Percentiles rank a stretch among this genome's conserved stretches.
phyloP scores from a whole-genome alignment of 139 green algal genomes.

The Chlamydomonas sp. region DNA sequence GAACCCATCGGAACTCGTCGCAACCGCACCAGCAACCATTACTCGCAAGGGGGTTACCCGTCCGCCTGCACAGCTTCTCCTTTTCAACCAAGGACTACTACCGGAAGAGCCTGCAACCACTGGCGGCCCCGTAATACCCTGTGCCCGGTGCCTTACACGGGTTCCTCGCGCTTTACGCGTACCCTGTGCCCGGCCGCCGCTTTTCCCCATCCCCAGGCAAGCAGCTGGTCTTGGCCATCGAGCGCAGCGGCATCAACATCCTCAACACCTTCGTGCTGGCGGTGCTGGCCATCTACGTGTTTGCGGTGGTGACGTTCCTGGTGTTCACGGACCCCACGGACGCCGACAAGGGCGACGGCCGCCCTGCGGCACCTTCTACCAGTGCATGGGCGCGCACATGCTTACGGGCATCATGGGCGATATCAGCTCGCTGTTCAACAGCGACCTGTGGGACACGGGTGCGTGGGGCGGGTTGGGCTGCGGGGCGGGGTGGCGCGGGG shows the following conservation, averaged over 20 bases:
- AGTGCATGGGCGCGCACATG: slow-evolving; percentile 52
- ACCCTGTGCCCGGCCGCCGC: not conserved
- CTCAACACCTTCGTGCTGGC: slow-evolving; percentile 48
- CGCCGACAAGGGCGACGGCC: slow-evolving; percentile 21
- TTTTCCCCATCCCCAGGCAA: not conserved
- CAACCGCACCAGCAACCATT: too few relatives aligned
- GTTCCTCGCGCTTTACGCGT: too few relatives aligned
- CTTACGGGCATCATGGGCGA: slow-evolving; percentile 47
- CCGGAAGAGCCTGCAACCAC: too few relatives aligned
- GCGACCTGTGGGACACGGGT: slow-evolving; percentile 35
- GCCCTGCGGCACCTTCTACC: slow-evolving; percentile 55
- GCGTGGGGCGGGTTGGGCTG: not conserved
- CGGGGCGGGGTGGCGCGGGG: not conserved
- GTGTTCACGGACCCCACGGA: slow-evolving; percentile 33
- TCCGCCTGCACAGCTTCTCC: too few relatives aligned
- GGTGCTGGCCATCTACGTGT: slow-evolving; percentile 47
- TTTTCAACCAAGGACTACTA: too few relatives aligned
- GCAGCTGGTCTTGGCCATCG: slow-evolving; percentile 44
- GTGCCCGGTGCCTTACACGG: not conserved
- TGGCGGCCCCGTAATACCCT: not conserved
- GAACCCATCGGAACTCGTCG: not conserved
- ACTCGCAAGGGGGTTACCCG: too few relatives aligned
- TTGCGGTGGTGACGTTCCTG: slow-evolving; percentile 45
- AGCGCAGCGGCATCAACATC: slow-evolving; percentile 38
- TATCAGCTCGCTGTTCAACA: slow-evolving; percentile 31